These are phyloP conservation scores for Aureobasidium leucospermi DNA, from an alignment of 2,329 filamentous ascomycete species.

Conservation along the genomic window DNA sequence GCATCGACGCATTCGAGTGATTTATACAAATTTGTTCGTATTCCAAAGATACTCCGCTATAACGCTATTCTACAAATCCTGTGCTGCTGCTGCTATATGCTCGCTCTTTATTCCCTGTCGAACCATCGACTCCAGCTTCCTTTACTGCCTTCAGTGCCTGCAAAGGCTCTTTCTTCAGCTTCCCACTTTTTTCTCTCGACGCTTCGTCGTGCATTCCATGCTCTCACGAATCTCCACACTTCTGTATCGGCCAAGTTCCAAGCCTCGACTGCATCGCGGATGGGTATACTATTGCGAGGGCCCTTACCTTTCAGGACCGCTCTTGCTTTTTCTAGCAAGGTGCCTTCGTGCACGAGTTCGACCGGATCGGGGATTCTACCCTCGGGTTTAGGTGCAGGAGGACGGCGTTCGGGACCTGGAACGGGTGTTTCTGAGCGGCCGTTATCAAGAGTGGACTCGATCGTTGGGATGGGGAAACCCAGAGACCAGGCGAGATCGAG, in stretches of 20 bases:
- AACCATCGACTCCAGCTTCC: slow-evolving; percentile 25
- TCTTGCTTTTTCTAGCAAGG: slow-evolving; percentile 48
- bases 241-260: slow-evolving; percentile 64
- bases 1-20: no score
- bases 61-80: no score
- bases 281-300: slow-evolving; percentile 3
- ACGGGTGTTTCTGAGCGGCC: slow-evolving; percentile 52
- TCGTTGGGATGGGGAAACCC: slow-evolving; percentile 68
- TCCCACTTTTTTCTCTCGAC: slow-evolving; percentile 64
- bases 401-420: slow-evolving; percentile 49
- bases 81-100: no score
- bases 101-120: not conserved
- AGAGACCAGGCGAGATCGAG: slow-evolving; percentile 73
- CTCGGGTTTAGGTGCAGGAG: slow-evolving; percentile 38
- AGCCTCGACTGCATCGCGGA: slow-evolving; percentile 39
- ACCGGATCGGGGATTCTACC: slow-evolving; percentile 47
- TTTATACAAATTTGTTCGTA: no score
- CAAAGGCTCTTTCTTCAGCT: slow-evolving; percentile 59
- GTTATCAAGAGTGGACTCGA: slow-evolving; percentile 38
- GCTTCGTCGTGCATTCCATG: slow-evolving; percentile 55
- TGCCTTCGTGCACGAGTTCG: slow-evolving; percentile 48
- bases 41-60: no score
- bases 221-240: slow-evolving; percentile 66
- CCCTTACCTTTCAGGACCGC: slow-evolving; percentile 18
- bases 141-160: slow-evolving; percentile 48